Conservation (phyloP, 2,329 filamentous ascomycete species). For the Pleomassaria siparia region DNA sequence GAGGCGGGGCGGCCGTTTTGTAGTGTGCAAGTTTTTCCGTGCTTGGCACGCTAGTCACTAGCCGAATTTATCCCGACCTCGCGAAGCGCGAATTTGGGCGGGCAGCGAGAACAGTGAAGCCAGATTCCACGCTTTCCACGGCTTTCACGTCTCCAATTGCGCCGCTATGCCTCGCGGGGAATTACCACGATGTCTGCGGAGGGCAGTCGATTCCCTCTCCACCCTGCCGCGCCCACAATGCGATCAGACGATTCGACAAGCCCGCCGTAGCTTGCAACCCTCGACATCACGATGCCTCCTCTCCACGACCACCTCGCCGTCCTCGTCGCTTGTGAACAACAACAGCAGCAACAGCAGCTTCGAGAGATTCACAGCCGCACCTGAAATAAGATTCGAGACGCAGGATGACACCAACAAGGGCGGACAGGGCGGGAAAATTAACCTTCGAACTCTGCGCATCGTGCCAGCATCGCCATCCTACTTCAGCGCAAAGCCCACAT, state of each 20-base stretch:
- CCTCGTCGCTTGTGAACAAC: conserved; percentile 28
- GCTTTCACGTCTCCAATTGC: conserved; percentile 3
- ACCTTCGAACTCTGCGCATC: conserved; percentile 60
- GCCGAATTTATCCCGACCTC: neutral
- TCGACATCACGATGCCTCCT: conserved; percentile 33
- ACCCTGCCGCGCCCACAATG: conserved; percentile 23
- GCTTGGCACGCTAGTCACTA: no score
- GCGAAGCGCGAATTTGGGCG: neutral
- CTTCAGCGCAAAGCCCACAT: conserved; percentile 81
- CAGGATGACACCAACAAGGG: conserved; percentile 16
- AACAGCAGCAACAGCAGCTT: conserved; percentile 16
- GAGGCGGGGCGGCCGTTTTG: conserved; percentile 21
- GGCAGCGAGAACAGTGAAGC: neutral
- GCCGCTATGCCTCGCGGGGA: conserved; percentile 35
- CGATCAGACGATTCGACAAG: conserved; percentile 20
- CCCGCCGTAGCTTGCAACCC: conserved; percentile 20
- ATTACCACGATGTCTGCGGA: conserved; percentile 30
- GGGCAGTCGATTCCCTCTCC: conserved; percentile 28
- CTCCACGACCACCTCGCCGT: conserved; percentile 31
- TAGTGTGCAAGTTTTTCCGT: conserved; percentile 29
- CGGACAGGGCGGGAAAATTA: conserved; percentile 10
- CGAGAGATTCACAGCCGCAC: conserved; percentile 44
- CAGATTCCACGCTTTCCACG: neutral
- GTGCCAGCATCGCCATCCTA: conserved; percentile 89
- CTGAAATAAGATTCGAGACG: conserved; percentile 46